phyloP scores from a whole-genome alignment of 2,329 filamentous ascomycete genomes.

The Arthrobotrys sinensis region DNA sequence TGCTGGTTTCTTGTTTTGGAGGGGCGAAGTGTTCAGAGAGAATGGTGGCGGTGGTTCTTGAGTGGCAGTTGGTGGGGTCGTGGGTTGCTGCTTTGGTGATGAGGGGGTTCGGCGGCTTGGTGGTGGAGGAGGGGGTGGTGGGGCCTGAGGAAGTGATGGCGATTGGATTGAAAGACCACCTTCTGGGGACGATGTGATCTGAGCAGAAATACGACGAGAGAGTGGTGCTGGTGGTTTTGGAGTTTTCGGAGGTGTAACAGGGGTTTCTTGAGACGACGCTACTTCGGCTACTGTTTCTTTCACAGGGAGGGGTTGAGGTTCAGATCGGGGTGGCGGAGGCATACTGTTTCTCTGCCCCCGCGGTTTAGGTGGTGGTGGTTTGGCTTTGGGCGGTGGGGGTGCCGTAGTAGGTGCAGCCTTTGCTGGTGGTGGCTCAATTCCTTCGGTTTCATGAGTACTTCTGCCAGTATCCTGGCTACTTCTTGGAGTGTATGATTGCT shows the following conservation, averaged over 20 bases:
- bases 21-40: conserved; percentile 40
- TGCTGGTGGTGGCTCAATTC: conserved; percentile 27
- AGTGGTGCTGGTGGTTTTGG: conserved; percentile 55
- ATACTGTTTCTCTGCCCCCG: conserved; percentile 55
- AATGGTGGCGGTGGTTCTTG: conserved; percentile 43
- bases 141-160: conserved; percentile 30
- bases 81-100: conserved; percentile 42
- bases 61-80: conserved; percentile 22
- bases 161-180: conserved; percentile 20
- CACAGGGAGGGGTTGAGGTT: conserved; percentile 12
- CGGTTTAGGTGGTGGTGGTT: conserved; percentile 59
- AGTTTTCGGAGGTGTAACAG: conserved; percentile 48
- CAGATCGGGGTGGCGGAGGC: conserved; percentile 41
- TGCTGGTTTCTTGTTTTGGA: conserved; percentile 47
- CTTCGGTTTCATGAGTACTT: conserved; percentile 29
- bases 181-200: conserved; percentile 28
- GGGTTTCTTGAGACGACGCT: conserved; percentile 16
- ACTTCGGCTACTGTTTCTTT: conserved; percentile 31
- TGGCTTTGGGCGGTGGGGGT: conserved; percentile 35
- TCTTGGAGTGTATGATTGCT: conserved; percentile 40
- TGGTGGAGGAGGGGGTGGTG: conserved; percentile 60
- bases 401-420: conserved; percentile 5
- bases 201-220: conserved; percentile 42
- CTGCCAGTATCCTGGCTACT: conserved; percentile 53
- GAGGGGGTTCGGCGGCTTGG: conserved; percentile 59